Evolutionary conservation across 1,284 basidiomycete species (phyloP).

Genomic region (Singerocomus inundabilis): DNA sequence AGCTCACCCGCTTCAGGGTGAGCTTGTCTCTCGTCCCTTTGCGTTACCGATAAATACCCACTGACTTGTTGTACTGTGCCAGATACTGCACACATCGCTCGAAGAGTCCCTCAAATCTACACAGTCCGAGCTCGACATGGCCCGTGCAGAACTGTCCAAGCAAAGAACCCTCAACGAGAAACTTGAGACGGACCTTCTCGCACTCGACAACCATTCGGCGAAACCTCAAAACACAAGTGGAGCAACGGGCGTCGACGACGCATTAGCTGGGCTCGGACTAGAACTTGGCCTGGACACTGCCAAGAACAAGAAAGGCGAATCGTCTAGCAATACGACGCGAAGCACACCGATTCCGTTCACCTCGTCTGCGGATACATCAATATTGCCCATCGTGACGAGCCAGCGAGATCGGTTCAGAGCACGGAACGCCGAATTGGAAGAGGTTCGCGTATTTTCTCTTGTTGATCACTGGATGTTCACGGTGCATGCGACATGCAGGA

Average conservation of each 20-base stretch:
- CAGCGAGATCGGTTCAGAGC: conserved; percentile 95
- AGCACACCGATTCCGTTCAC: conserved; percentile 67
- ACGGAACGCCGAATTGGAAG: conserved; percentile 94
- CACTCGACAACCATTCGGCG: conserved; percentile 56
- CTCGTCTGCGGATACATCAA: conserved; percentile 82
- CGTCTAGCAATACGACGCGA: conserved; percentile 38
- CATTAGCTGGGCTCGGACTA: conserved; percentile 72
- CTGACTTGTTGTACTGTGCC: not conserved
- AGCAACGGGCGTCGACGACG: conserved; percentile 39
- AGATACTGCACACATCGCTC: conserved; percentile 84
- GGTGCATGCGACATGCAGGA: conserved; percentile 50
- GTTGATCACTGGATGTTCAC: not conserved
- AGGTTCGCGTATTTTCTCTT: conserved; percentile 47
- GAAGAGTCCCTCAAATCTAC: conserved; percentile 62
- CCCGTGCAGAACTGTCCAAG: conserved; percentile 71
- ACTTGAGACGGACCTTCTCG: conserved; percentile 88
- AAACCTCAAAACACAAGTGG: conserved; percentile 25
- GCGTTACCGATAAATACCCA: not conserved
- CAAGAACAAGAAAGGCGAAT: conserved; percentile 21
- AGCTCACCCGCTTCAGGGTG: conserved; percentile 88
- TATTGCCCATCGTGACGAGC: conserved; percentile 93
- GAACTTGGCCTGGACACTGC: conserved; percentile 29
- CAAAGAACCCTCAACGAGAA: conserved; percentile 82
- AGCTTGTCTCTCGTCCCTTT: conserved; percentile 13
- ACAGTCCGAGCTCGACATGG: conserved; percentile 57